These are phyloP conservation scores for Calonectria multiphialidica DNA, from an alignment of 2,329 filamentous ascomycete genomes.

Conservation along the genomic window DNA sequence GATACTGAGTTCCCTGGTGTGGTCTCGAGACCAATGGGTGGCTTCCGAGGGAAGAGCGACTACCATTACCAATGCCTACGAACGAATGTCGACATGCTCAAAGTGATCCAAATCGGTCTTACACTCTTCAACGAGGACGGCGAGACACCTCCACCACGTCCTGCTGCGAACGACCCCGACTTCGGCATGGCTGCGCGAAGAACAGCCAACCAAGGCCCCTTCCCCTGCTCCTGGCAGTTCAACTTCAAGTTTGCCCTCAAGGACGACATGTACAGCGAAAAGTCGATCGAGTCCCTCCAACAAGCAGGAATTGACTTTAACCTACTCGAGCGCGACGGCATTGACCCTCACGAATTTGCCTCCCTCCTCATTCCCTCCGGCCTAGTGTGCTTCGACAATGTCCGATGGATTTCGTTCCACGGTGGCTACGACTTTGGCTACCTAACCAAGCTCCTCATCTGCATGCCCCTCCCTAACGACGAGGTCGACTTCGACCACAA, in stretches of 20 bases:
- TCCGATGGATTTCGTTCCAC: constrained; percentile 98
- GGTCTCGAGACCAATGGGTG: constrained; percentile 93
- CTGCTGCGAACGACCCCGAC: constrained; percentile 60
- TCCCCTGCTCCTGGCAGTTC: constrained; percentile 97
- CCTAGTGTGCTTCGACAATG: constrained; percentile 86
- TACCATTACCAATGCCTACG: constrained; percentile 99
- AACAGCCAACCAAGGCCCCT: constrained; percentile 60
- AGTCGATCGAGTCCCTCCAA: constrained; percentile 91
- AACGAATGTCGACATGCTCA: constrained; percentile 96
- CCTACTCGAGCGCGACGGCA: constrained; percentile 86
- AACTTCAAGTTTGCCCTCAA: constrained; percentile 97
- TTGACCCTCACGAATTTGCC: constrained; percentile 90
- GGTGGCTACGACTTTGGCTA: constrained; percentile 99
- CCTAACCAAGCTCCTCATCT: constrained; percentile 91
- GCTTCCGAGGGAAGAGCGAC: constrained; percentile 94
- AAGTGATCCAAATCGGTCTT: constrained; percentile 96
- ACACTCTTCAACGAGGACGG: constrained; percentile 93
- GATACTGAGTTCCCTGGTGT: constrained; percentile 99
- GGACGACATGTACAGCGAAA: constrained; percentile 97
- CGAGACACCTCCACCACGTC: constrained; percentile 82
- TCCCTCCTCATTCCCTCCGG: constrained; percentile 92
- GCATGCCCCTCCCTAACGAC: constrained; percentile 85
- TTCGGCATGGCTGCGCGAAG: constrained; percentile 52
- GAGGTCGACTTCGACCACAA: constrained; percentile 90
- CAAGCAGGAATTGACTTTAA: constrained; percentile 94